These are phyloP conservation scores for Wallacemonas collosoma DNA, from an alignment of 208 protist genomes.

Conservation along the genomic window DNA sequence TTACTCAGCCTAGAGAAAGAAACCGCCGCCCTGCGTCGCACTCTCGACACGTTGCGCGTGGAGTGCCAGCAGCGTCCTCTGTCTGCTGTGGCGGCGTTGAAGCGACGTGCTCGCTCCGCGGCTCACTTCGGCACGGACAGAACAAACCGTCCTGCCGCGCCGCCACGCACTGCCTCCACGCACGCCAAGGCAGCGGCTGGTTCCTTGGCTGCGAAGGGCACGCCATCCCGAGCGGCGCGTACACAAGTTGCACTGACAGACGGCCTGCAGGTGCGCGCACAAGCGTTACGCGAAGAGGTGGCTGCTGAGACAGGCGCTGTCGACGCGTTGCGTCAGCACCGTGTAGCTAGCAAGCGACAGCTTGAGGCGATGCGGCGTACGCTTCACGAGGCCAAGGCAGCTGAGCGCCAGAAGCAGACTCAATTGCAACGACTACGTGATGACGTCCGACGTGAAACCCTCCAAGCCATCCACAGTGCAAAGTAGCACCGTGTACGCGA, in stretches of 20 bases:
- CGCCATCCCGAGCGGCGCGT: neutral
- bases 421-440: conserved; percentile 45
- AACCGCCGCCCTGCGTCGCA: conserved; percentile 52
- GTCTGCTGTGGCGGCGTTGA: conserved; percentile 1
- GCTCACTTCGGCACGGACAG: conserved; percentile 11
- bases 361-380: conserved; percentile 22
- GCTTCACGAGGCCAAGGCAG: conserved; percentile 33
- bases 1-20: conserved; percentile 68
- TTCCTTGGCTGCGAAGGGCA: neutral
- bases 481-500: neutral
- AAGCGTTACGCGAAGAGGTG: conserved; percentile 29
- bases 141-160: conserved; percentile 3
- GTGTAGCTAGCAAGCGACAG: conserved; percentile 23
- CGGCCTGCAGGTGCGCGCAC: conserved; percentile 11
- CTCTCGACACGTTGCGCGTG: conserved; percentile 42
- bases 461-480: conserved; percentile 9
- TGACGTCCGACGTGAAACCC: conserved; percentile 21
- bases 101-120: conserved; percentile 1
- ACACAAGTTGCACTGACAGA: conserved; percentile 7
- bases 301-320: conserved; percentile 32
- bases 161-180: neutral
- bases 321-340: conserved; percentile 26
- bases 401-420: conserved; percentile 38
- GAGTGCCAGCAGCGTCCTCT: conserved; percentile 9
- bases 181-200: neutral